These are phyloP conservation scores for Pyricularia pennisetigena DNA, from an alignment of 2,329 filamentous ascomycete genomes.

Conservation along the genomic window DNA sequence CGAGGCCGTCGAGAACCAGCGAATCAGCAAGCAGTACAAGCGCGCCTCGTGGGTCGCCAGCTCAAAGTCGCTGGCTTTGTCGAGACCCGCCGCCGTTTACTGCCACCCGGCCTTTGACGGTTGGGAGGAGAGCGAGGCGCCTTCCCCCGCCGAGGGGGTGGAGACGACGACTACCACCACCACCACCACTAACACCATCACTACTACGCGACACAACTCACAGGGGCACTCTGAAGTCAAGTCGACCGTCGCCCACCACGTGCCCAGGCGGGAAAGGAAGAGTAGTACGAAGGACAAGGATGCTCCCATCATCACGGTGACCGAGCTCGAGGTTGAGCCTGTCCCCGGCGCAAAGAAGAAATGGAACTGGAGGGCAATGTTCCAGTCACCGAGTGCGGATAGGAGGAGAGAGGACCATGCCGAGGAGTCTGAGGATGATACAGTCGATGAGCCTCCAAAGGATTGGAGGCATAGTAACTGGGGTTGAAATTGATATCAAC, in stretches of 20 bases:
- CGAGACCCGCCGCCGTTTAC: background rate
- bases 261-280: background rate
- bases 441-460: background rate
- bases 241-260: background rate
- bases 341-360: background rate
- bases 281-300: background rate
- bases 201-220: background rate
- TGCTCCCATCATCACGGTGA: background rate
- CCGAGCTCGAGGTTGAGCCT: background rate
- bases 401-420: background rate
- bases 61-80: background rate
- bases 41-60: background rate
- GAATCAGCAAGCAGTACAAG: background rate
- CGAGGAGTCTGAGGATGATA: background rate
- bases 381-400: background rate
- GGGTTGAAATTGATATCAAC: background rate
- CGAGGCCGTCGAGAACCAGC: background rate
- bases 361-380: background rate
- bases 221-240: no score
- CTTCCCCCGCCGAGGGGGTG: background rate
- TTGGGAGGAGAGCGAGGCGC: background rate
- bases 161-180: background rate
- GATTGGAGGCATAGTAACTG: background rate
- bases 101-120: slow-evolving; percentile 3
- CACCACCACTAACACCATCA: background rate